Base-by-base conservation (phyloP, 169 alveolate species). In the Eimeria falciformis region DNA sequence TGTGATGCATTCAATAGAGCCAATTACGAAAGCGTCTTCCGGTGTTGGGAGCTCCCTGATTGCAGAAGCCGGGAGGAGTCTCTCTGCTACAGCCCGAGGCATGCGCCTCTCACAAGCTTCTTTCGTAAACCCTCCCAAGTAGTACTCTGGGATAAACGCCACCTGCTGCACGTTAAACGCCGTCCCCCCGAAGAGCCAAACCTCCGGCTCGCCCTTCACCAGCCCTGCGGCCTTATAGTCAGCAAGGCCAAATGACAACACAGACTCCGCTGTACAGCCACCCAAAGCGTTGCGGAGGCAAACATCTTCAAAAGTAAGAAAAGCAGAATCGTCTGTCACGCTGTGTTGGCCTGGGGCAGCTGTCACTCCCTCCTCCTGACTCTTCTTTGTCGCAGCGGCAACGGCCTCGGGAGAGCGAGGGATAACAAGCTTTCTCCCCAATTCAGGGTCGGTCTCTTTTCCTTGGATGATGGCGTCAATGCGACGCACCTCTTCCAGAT, bases 381-480 rank as follows among this genome's bases (percentile, higher is more conserved):
- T 43, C 11, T 66, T 37, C 5, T 84, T 58, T n/a, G 37, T 62
- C 58, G 23, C 53, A 9, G 78, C 40, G 27, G 56, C 45, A 56
- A 88, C 75, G 65, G 23, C 83, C 25, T 88, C 93, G 40, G 83
- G 83, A 12, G 90, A 82, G 14, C 94, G 95, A 29, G 95, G 95
- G 14, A 93, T 86, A 65, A 87, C 94, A 0, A 95, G 91, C 81
- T 94, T 93, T 40, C 97, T 45, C 33, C 96, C 95, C 62, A 95
- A 95, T 21, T 84, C 96, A 4, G 97, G 96, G 87, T 95, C 97
- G 37, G 94, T 83, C 18, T 92, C 94, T 47, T 93, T 92, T n/a
- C 97, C 97, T n/a, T 96, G 94, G 55, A 95, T 91, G 78, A 95
- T 77, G 65, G 93, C 75, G 83, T 95, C 95, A 37, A 95, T 47